Percentiles rank a stretch among this genome's conserved stretches.
Evolutionary conservation across 202 grass and related monocot genomes (phyloP).

Genomic region (Schoenoplectus tabernaemontani): DNA sequence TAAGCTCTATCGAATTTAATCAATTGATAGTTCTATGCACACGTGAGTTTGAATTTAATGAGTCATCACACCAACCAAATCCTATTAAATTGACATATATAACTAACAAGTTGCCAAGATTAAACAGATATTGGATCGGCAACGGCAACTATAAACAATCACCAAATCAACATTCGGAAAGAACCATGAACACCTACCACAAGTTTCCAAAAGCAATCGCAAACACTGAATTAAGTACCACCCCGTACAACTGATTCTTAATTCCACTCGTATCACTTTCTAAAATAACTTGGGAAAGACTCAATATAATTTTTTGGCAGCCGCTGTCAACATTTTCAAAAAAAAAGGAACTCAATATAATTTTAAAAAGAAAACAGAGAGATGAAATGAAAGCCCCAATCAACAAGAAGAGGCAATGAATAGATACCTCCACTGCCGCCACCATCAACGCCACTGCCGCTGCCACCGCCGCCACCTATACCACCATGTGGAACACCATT

Average conservation of each 20-base stretch:
- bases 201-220: background rate
- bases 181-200: background rate
- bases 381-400: background rate
- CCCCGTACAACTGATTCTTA: background rate
- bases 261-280: background rate
- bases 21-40: slow-evolving; percentile 4
- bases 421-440: slow-evolving; percentile 27
- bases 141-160: background rate
- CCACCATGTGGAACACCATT: slow-evolving; percentile 58
- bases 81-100: slow-evolving; percentile 1
- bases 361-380: no score
- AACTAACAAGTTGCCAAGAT: slow-evolving; percentile 1
- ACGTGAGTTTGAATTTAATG: slow-evolving; percentile 14
- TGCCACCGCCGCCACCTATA: background rate
- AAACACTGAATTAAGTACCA: slow-evolving; percentile 12
- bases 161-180: slow-evolving; percentile 7
- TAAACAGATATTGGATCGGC: background rate
- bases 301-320: background rate
- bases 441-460: background rate
- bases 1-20: background rate
- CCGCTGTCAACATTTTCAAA: no score
- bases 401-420: background rate
- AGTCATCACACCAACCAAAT: slow-evolving; percentile 18
- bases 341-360: no score
- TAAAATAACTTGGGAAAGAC: background rate